A percentile compares a stretch with the other conserved stretches of the same genome.
Evolutionary conservation across 2,329 filamentous ascomycete genomes (phyloP).

Genomic region (Anthostomella pinea): DNA sequence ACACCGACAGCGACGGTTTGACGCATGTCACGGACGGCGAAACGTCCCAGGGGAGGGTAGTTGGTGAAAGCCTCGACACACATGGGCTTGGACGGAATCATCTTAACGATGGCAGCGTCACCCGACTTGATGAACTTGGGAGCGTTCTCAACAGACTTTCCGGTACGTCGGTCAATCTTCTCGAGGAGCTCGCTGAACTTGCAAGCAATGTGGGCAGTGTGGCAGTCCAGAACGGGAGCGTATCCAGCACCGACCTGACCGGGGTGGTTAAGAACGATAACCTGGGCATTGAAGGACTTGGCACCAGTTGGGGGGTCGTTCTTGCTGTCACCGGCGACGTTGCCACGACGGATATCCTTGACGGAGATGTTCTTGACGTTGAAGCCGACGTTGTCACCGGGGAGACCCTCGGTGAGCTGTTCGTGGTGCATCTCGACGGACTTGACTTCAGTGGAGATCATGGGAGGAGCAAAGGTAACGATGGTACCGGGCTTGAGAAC

Average conservation of each 20-base stretch:
- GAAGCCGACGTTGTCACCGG: constrained; percentile 99
- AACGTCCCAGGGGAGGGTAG: constrained; percentile 98
- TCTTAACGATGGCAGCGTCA: constrained; percentile 99
- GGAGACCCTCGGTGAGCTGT: constrained; percentile 90
- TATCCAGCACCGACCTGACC: constrained; percentile 99
- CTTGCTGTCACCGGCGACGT: constrained; percentile 99
- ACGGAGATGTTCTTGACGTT: constrained; percentile 99
- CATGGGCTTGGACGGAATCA: constrained; percentile 99
- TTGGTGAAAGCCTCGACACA: constrained; percentile 99
- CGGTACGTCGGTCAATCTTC: constrained; percentile 99
- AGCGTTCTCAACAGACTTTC: constrained; percentile 85
- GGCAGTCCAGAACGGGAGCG: constrained; percentile 98
- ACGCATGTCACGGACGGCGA: constrained; percentile 99
- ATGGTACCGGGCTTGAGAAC: constrained; percentile 87
- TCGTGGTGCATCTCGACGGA: constrained; percentile 99
- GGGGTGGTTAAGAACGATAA: constrained; percentile 99
- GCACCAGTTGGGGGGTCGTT: constrained; percentile 89
- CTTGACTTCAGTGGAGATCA: constrained; percentile 99
- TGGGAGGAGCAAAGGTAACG: constrained; percentile 96
- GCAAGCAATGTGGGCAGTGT: constrained; percentile 99
- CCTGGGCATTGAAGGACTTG: constrained; percentile 98
- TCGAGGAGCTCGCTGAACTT: constrained; percentile 99
- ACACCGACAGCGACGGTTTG: constrained; percentile 90
- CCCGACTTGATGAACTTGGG: constrained; percentile 99
- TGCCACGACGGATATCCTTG: constrained; percentile 99